phyloP scores from a whole-genome alignment of 352 stramenopile species.

The Globisporangium abappressorium region DNA sequence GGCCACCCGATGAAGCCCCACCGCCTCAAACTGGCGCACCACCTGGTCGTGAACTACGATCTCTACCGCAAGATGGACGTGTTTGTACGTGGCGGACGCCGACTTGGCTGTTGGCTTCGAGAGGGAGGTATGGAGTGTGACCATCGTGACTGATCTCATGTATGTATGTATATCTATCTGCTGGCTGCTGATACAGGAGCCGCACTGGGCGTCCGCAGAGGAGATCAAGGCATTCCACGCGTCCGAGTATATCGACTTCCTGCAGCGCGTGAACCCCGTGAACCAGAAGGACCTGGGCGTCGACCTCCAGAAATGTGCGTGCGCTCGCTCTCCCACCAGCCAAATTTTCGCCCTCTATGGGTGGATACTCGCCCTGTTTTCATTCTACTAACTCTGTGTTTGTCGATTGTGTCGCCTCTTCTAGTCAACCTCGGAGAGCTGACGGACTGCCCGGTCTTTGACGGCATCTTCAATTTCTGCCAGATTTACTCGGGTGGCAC shows the following conservation, averaged over 20 bases:
- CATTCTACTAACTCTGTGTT: neutral
- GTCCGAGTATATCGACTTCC: slow-evolving; percentile 1
- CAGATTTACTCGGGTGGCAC: slow-evolving; percentile 81
- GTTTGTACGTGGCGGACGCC: neutral
- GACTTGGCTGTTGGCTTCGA: neutral
- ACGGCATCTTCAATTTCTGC: slow-evolving; percentile 1
- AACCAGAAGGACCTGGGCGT: slow-evolving; percentile 69
- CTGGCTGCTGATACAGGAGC: slow-evolving; percentile 39
- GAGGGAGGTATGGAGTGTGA: neutral
- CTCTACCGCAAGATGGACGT: slow-evolving; percentile 1
- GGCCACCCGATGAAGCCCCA: slow-evolving; percentile 1
- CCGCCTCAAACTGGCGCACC: neutral
- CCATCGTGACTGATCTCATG: neutral
- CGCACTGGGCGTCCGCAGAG: slow-evolving; percentile 62
- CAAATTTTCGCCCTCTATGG: neutral
- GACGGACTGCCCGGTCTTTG: neutral
- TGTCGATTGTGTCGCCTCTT: neutral
- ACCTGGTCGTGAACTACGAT: slow-evolving; percentile 1
- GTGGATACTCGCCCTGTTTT: neutral
- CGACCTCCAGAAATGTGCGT: slow-evolving; percentile 90
- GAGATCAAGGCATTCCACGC: neutral
- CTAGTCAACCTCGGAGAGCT: neutral
- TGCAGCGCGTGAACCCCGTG: neutral
- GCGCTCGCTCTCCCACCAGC: neutral
- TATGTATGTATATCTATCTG: neutral